phyloP scores from a whole-genome alignment of 2,329 filamentous ascomycete species.

The Sclerotinia glacialis region DNA sequence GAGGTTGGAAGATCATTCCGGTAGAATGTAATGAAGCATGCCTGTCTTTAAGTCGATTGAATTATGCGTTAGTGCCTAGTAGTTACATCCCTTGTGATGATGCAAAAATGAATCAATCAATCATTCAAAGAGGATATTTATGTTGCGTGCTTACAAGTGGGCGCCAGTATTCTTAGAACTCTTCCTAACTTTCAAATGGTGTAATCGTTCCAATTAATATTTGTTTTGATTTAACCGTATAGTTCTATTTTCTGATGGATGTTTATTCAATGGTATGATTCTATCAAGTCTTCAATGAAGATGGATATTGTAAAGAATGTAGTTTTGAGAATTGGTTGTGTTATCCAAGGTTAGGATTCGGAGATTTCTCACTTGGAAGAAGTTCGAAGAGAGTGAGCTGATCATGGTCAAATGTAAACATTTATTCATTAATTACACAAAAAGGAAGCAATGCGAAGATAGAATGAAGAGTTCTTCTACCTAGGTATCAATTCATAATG shows the following conservation, averaged over 20 bases:
- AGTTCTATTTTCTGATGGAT: neutral
- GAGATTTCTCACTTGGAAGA: neutral
- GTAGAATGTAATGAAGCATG: no score
- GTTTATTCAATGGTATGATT: neutral
- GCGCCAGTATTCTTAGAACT: no score
- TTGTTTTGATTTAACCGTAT: neutral
- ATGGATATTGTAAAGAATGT: neutral
- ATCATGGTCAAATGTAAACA: neutral
- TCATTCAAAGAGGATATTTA: neutral
- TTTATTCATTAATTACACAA: neutral
- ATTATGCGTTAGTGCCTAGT: no score
- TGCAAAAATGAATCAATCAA: neutral
- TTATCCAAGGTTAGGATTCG: neutral
- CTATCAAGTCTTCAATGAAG: neutral
- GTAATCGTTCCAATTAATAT: neutral
- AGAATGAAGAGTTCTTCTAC: neutral
- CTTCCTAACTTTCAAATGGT: no score
- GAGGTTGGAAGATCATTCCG: no score
- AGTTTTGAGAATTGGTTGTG: no score
- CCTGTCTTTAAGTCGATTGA: neutral
- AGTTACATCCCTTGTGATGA: neutral
- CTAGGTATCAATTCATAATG: slow-evolving; percentile 25
- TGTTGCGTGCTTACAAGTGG: no score
- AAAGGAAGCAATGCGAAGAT: neutral
- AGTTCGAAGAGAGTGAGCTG: neutral